Base-by-base conservation (phyloP, 73 alveolate genomes). In the Stentor roeselii region DNA sequence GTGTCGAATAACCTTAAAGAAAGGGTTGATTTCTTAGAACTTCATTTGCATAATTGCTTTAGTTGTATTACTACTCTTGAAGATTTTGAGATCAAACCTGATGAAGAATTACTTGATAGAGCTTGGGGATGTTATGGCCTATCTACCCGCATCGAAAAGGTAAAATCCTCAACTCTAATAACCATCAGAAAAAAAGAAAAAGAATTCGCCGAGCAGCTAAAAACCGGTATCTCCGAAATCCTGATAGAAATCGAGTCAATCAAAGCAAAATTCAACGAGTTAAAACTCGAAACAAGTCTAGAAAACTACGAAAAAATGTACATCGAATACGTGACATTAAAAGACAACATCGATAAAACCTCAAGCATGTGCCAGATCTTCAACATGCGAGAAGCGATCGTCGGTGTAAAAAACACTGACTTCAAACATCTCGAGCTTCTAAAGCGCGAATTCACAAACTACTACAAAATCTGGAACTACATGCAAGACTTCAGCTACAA, bases 91-190 rank as follows among this genome's bases (percentile, higher is more conserved):
- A 86, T 86, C 67, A 87, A 84, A 59, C 82, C 87, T 2, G 61
- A 86, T n/a, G 91, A 87, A 32, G 95, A 90, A 77, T 90, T 90
- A 59, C 85, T 90, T 85, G 88, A 84, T 35, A 82, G 88, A 36
- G 84, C 95, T 14, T 92, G 97, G 97, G 86, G 82, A 6, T 77
- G 90, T 2, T 92, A 86, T 88, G 92, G 92, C 0, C 86, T 85
- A 86, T 94, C 96, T 3, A 87, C 82, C 41, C 87, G 92, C 38
- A 86, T 91, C 2, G 84, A 77, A 77, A 76, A 87, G 60, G 90
- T 90, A 6, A 86, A 89, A 76, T 76, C 39, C 41, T 82, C 89
- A 80, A 91, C 96, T 61, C 42, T 88, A 34, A 80, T 85, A 50
- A 84, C 92, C 15, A 78, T 93, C 83, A 38, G 82, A 76, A 42